Percentiles rank a stretch among this genome's conserved stretches.
These are phyloP conservation scores for Xylaria curta DNA, from an alignment of 495 filamentous ascomycete species.

Conservation along the genomic window DNA sequence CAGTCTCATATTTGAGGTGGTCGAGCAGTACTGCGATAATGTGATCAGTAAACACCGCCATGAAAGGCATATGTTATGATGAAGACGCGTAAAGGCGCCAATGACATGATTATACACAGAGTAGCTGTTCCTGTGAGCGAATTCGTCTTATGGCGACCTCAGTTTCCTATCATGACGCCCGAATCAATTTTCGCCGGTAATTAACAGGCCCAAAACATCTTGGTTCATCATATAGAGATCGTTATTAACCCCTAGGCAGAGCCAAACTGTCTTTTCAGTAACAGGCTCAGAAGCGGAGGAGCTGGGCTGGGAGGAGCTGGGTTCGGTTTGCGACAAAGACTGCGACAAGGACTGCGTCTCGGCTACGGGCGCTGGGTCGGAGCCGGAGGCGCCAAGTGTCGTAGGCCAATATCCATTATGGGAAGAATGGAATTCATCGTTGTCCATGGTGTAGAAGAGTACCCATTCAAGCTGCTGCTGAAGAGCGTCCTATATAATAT, in stretches of 20 bases:
- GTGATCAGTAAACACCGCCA: background rate
- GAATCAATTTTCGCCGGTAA: too few species aligned
- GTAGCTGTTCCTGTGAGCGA: background rate
- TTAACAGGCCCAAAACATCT: too few species aligned
- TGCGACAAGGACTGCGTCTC: too few species aligned
- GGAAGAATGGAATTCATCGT: constrained; percentile 22
- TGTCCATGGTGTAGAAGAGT: background rate
- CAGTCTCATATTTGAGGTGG: background rate
- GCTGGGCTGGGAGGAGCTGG: too few species aligned
- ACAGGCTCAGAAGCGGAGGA: too few species aligned
- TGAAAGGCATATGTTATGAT: background rate
- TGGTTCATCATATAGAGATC: too few species aligned
- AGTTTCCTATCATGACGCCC: too few species aligned
- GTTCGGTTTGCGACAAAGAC: too few species aligned
- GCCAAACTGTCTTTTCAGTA: too few species aligned
- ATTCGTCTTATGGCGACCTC: too few species aligned
- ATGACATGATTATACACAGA: background rate
- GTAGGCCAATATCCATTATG: constrained; percentile 21
- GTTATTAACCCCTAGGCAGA: too few species aligned
- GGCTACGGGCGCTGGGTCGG: too few species aligned
- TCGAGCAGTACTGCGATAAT: background rate
- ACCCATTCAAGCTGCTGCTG: background rate
- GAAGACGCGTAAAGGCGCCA: background rate
- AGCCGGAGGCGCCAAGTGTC: constrained; percentile 31
- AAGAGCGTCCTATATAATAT: background rate